phyloP scores from a whole-genome alignment of 139 green algal genomes.

The Ettlia oleoabundans region DNA sequence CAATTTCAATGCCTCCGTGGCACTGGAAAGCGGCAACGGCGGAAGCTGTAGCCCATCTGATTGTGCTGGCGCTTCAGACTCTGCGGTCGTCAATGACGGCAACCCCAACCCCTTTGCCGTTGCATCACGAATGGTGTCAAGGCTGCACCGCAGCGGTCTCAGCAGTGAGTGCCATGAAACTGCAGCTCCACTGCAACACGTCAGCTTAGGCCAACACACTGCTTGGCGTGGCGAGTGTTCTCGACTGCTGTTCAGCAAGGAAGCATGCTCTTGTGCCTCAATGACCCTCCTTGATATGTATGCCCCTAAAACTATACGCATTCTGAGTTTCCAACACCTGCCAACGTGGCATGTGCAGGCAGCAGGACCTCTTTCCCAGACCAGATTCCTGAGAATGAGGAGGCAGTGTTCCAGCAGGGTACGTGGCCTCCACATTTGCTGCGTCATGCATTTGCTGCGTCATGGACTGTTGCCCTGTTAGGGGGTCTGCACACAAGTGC shows the following conservation, averaged over 20 bases:
- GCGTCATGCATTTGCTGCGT: too few relatives aligned
- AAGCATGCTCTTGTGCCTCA: too few relatives aligned
- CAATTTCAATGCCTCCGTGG: background rate
- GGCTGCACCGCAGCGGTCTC: background rate
- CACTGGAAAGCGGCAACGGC: background rate
- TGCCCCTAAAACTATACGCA: too few relatives aligned
- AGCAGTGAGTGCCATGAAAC: slow-evolving; percentile 5
- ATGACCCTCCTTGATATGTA: too few relatives aligned
- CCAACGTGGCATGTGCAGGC: slow-evolving; percentile 5
- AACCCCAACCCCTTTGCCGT: slow-evolving; percentile 8
- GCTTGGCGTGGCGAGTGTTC: too few relatives aligned
- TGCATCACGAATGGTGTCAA: slow-evolving; percentile 5
- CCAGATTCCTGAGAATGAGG: background rate
- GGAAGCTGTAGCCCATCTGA: background rate
- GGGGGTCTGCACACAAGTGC: too few relatives aligned
- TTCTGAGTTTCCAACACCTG: too few relatives aligned
- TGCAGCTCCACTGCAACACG: too few relatives aligned
- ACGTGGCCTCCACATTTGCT: too few relatives aligned
- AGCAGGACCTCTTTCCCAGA: slow-evolving; percentile 4
- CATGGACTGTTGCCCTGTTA: background rate
- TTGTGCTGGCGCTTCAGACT: background rate
- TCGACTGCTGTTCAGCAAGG: too few relatives aligned
- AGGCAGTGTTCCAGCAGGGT: background rate
- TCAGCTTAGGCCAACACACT: too few relatives aligned
- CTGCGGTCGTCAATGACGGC: background rate